Conservation (phyloP, 345 rosid species). For the Eucalyptus coolabah region DNA sequence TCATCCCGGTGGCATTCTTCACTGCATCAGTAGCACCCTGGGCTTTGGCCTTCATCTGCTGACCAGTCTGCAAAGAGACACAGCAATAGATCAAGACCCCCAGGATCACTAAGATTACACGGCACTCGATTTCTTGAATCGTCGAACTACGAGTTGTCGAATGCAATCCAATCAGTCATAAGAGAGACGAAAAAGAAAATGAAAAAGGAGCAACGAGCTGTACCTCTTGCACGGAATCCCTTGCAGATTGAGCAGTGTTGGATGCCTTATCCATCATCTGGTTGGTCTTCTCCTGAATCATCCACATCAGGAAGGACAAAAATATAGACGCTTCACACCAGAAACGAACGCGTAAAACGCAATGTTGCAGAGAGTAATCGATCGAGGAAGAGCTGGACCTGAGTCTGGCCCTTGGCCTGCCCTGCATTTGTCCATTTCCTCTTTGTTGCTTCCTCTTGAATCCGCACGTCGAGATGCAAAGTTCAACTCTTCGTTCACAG, state of each 20-base stretch:
- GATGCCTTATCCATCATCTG: slow-evolving; percentile 40
- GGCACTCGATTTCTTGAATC: neutral
- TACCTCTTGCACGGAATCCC: slow-evolving; percentile 51
- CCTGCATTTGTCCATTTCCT: slow-evolving; percentile 23
- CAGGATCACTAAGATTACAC: neutral
- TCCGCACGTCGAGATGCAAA: neutral
- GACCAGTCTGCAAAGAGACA: slow-evolving; percentile 27
- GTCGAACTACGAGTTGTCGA: neutral
- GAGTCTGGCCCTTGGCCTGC: slow-evolving; percentile 4
- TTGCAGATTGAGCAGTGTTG: slow-evolving; percentile 54
- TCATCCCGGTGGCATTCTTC: slow-evolving; percentile 44
- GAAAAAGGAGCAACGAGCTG: too few relatives aligned
- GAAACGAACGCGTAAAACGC: neutral
- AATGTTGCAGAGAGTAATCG: neutral
- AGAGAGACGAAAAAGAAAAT: neutral
- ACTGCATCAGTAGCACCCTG: slow-evolving; percentile 53
- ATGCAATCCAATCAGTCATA: too few relatives aligned
- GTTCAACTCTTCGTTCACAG: neutral
- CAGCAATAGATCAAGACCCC: neutral
- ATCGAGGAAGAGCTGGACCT: neutral
- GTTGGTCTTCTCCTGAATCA: slow-evolving; percentile 45
- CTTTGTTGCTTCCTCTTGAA: neutral
- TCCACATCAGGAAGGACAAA: neutral
- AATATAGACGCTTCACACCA: neutral
- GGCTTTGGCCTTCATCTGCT: slow-evolving; percentile 43